Conservation (phyloP, 2,329 filamentous ascomycete genomes). For the Dryadomyces sulphureus region DNA sequence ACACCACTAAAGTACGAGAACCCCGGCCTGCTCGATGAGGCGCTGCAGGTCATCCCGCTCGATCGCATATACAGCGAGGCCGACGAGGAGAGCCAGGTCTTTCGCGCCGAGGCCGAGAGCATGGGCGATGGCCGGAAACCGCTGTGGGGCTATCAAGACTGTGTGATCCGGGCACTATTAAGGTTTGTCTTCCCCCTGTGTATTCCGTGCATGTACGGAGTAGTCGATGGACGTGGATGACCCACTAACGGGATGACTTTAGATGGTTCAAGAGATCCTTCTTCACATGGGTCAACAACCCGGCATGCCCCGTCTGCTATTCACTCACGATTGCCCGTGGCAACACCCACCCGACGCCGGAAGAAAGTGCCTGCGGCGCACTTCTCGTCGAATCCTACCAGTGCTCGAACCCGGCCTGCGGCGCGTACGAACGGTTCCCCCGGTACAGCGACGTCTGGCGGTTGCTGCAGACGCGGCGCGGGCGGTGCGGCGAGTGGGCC, state of each 20-base stretch:
- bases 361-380: slow-evolving; percentile 80
- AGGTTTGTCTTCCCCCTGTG: slow-evolving; percentile 42
- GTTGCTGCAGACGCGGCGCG: slow-evolving; percentile 69
- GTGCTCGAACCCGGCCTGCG: slow-evolving; percentile 64
- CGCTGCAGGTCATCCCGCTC: slow-evolving; percentile 69
- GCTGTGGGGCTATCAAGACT: slow-evolving; percentile 96
- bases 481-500: slow-evolving; percentile 88
- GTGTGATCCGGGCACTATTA: slow-evolving; percentile 75
- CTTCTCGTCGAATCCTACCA: slow-evolving; percentile 79
- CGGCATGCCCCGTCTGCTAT: slow-evolving; percentile 65
- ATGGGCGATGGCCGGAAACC: slow-evolving; percentile 67
- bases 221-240: too few relatives aligned
- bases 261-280: slow-evolving; percentile 95
- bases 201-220: background rate
- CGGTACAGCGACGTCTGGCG: slow-evolving; percentile 93
- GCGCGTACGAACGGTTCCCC: slow-evolving; percentile 69
- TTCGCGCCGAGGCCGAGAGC: slow-evolving; percentile 76
- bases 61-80: slow-evolving; percentile 88
- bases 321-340: slow-evolving; percentile 73
- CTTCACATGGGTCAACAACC: slow-evolving; percentile 95
- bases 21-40: slow-evolving; percentile 84
- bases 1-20: slow-evolving; percentile 95
- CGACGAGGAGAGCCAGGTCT: slow-evolving; percentile 80
- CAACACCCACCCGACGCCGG: slow-evolving; percentile 70
- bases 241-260: background rate